Evolutionary conservation across 2,329 filamentous ascomycete species (phyloP).

Genomic region (Fusarium dlaminii): DNA sequence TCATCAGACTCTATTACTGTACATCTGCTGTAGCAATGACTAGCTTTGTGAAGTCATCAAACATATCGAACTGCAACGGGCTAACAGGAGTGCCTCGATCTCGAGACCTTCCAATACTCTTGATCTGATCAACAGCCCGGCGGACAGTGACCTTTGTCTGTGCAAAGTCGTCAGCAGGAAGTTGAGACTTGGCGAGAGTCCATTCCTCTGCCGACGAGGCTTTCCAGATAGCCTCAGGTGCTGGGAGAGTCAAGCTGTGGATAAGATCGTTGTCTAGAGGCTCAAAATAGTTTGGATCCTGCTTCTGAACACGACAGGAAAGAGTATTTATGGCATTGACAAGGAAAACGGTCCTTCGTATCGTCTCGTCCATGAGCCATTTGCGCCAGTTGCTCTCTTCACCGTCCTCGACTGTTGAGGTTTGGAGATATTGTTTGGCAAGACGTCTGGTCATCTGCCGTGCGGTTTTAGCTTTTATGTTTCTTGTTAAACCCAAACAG

Average conservation of each 20-base stretch:
- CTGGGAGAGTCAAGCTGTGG: not conserved
- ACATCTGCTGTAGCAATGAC: not conserved
- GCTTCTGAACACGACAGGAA: not conserved
- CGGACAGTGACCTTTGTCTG: not conserved
- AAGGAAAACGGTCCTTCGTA: not conserved
- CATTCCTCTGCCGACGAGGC: not conserved
- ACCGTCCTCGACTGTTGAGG: not conserved
- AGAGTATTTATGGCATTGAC: not conserved
- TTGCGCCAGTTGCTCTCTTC: not conserved
- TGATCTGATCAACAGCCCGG: not conserved
- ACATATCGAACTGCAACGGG: not conserved
- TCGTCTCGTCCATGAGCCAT: not conserved
- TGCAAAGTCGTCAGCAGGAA: not conserved
- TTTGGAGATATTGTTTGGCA: not conserved
- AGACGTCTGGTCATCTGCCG: not conserved
- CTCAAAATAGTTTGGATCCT: not conserved
- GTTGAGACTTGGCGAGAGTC: not conserved
- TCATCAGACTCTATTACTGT: not conserved
- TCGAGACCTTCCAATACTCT: not conserved
- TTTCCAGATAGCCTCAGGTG: not conserved
- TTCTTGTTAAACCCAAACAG: rapidly evolving
- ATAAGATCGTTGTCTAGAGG: not conserved
- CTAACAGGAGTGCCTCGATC: not conserved
- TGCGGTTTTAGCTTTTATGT: not conserved
- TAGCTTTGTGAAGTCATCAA: not conserved